A percentile compares a stretch with the other conserved stretches of the same genome.
Evolutionary conservation across 2,329 filamentous ascomycete genomes (phyloP).

Genomic region (Alternaria sp.): DNA sequence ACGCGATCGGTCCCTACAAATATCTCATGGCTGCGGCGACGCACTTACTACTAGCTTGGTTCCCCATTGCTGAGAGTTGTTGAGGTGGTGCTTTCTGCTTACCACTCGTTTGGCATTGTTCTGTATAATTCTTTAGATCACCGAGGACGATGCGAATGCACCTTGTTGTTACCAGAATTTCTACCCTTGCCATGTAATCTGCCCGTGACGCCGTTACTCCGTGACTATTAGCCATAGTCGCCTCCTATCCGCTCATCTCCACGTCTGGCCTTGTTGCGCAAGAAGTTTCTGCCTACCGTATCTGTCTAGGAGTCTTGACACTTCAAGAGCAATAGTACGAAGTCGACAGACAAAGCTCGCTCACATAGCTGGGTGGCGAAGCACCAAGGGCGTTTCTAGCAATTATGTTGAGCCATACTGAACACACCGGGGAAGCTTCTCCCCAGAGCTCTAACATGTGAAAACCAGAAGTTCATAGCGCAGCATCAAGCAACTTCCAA

Average conservation of each 20-base stretch:
- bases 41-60: not conserved
- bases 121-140: conserved; percentile 5
- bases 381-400: not conserved
- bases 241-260: not conserved
- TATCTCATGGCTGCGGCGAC: not conserved
- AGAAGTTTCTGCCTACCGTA: not conserved
- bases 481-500: not conserved
- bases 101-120: conserved; percentile 13
- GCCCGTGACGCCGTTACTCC: not conserved
- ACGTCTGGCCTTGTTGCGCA: not conserved
- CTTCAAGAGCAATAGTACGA: not conserved
- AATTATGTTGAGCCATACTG: not conserved
- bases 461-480: not conserved
- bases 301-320: not conserved
- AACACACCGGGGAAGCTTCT: not conserved
- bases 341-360: not conserved
- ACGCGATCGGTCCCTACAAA: not conserved
- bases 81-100: conserved; percentile 1
- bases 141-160: not conserved
- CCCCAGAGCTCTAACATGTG: not conserved
- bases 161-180: not conserved
- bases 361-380: not conserved
- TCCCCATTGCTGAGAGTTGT: not conserved
- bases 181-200: not conserved
- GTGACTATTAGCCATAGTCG: not conserved